Evolutionary conservation across 768 basidiomycete species (phyloP).

Genomic region (Paxillus rubicundulus): DNA sequence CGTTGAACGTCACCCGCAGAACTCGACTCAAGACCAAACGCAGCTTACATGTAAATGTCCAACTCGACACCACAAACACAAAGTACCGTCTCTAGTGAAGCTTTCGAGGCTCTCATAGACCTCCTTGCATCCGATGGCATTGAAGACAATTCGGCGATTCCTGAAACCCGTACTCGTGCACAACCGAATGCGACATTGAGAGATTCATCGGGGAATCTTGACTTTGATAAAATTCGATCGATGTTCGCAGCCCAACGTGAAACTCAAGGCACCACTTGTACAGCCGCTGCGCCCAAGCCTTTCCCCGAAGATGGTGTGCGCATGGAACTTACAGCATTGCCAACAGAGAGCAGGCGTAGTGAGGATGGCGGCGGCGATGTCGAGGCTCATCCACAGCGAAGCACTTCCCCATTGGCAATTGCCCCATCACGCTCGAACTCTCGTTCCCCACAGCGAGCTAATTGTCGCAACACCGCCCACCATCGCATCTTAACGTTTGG

Average conservation of each 20-base stretch:
- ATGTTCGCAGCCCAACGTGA: constrained; percentile 24
- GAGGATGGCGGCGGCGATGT: constrained; percentile 12
- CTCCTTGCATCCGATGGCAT: constrained; percentile 29
- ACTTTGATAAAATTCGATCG: constrained; percentile 29
- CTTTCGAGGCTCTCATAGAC: constrained; percentile 30
- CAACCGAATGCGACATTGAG: constrained; percentile 14
- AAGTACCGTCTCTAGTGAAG: constrained; percentile 16
- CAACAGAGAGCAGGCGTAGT: constrained; percentile 12
- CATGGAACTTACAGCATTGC: not conserved
- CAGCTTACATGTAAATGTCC: constrained; percentile 9
- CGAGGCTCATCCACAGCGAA: not conserved
- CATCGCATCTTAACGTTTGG: constrained; percentile 26
- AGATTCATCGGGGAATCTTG: constrained; percentile 30
- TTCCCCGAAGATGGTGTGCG: not conserved
- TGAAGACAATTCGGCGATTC: constrained; percentile 7
- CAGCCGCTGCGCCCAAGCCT: not conserved
- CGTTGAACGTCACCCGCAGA: no score
- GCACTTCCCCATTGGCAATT: constrained; percentile 3
- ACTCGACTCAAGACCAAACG: no score
- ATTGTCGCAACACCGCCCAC: constrained; percentile 7
- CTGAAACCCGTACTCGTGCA: not conserved
- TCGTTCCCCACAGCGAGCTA: constrained; percentile 12
- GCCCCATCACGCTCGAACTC: constrained; percentile 13
- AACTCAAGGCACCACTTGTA: not conserved
- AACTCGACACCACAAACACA: constrained; percentile 20